Evolutionary conservation across 192 early-diverging fungal genomes (phyloP).

Genomic region (Linnemannia exigua): DNA sequence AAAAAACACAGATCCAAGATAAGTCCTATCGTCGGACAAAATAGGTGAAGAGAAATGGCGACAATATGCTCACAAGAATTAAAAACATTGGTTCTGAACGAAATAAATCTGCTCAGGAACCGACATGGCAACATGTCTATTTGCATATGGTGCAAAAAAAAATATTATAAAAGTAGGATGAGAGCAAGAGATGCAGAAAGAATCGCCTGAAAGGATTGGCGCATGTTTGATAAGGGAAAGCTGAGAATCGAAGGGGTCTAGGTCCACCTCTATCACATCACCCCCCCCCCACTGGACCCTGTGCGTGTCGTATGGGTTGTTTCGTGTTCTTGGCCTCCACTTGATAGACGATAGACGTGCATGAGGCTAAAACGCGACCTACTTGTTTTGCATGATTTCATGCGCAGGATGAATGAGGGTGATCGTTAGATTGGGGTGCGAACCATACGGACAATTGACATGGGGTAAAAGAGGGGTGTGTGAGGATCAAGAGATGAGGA

Average conservation of each 20-base stretch:
- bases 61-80: background rate
- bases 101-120: background rate
- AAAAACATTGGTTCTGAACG: background rate
- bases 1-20: background rate
- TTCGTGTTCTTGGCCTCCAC: too few relatives aligned
- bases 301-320: background rate
- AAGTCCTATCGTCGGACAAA: background rate
- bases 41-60: background rate
- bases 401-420: background rate
- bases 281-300: background rate
- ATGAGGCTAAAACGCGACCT: too few relatives aligned
- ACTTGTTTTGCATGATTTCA: background rate
- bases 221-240: background rate
- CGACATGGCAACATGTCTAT: background rate
- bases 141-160: background rate
- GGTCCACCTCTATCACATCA: background rate
- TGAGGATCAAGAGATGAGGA: background rate
- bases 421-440: background rate
- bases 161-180: background rate
- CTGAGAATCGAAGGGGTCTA: background rate
- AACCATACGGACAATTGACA: background rate
- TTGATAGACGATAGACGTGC: too few relatives aligned
- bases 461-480: background rate
- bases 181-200: background rate
- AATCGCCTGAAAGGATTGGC: too few relatives aligned